Evolutionary conservation across 768 basidiomycete genomes (phyloP).

Genomic region (Russula lepida): DNA sequence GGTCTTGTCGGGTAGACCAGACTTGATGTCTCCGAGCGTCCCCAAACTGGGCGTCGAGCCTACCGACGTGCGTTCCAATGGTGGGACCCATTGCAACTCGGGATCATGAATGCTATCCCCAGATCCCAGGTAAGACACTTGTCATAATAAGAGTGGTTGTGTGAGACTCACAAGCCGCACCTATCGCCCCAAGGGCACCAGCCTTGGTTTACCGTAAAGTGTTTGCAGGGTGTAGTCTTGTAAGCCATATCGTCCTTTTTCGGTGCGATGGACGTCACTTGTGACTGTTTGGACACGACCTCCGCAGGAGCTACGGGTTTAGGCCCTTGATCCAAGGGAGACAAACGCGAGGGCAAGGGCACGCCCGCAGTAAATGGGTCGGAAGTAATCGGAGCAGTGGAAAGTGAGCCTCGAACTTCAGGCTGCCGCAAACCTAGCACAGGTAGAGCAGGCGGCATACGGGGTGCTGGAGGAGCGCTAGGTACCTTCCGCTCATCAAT

Average conservation of each 20-base stretch:
- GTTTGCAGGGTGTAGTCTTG: constrained; percentile 10
- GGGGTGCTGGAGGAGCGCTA: background rate
- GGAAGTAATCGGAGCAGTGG: background rate
- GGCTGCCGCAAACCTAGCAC: background rate
- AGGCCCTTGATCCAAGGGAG: background rate
- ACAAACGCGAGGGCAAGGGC: background rate
- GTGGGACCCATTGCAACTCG: background rate
- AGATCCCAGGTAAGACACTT: background rate
- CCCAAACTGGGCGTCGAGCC: constrained; percentile 8
- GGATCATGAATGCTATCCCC: constrained; percentile 9
- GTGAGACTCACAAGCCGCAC: constrained; percentile 8
- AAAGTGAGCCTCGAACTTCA: background rate
- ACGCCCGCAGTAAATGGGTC: background rate
- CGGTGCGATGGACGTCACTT: background rate
- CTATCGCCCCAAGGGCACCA: constrained; percentile 14
- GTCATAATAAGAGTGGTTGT: background rate
- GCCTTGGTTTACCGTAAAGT: constrained; percentile 6
- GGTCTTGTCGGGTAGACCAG: background rate
- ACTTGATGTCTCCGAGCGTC: background rate
- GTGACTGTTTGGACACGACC: background rate
- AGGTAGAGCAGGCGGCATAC: background rate
- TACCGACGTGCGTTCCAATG: background rate
- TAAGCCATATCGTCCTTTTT: constrained; percentile 4
- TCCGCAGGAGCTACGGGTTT: background rate
- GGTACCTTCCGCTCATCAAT: background rate